Base-by-base conservation (phyloP, 805 yeast species). In the Osmozyma mogii region DNA sequence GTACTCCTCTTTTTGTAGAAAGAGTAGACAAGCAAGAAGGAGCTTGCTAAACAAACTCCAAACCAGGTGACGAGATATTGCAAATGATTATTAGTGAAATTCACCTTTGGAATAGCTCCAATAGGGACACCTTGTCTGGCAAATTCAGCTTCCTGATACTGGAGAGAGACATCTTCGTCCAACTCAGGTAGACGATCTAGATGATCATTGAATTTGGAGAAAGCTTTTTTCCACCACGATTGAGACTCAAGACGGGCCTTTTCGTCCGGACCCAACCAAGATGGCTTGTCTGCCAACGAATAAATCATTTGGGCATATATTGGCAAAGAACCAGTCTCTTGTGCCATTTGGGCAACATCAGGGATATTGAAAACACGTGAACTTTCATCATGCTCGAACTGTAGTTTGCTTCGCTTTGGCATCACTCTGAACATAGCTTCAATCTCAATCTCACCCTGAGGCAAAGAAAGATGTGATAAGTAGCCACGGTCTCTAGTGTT, bases 11-110 rank as follows among this genome's bases (percentile, higher is more conserved):
- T 45, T 37, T 58, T 63, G 45, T 45, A 37, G 29, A 58, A 42
- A 12, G 47, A 41, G 38, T 56, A 63, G 9, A 47, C 25, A 34
- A 92, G 65, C 56, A 85, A 70, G 19, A 80, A 72, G 1, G 87
- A 45, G 21, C 95, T 80, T 22, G 84, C 71, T 23, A 82, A 45
- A 2, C 87, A 75, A 24, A 89, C 69, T 0, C 96, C 95, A 52
- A 84, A 89, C 98, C 98, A 92, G 0, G 98, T 92, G 13, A 85
- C 75, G 47, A 92, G 60, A 52, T 92, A 92, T 53, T 89, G 95
- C 53, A 88, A 58, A 50, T 92, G 98, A 49, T 87, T 85, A 53
- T 92, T 92, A 37, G 81, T 76, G 49, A 84, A 70, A 41, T 78
- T 88, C 19, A 89, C 73, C 43, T 74, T 75, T n/a, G 96, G 88